Evolutionary conservation across 23 red algal species (phyloP).

Genomic region (Pyropia yezoensis): DNA sequence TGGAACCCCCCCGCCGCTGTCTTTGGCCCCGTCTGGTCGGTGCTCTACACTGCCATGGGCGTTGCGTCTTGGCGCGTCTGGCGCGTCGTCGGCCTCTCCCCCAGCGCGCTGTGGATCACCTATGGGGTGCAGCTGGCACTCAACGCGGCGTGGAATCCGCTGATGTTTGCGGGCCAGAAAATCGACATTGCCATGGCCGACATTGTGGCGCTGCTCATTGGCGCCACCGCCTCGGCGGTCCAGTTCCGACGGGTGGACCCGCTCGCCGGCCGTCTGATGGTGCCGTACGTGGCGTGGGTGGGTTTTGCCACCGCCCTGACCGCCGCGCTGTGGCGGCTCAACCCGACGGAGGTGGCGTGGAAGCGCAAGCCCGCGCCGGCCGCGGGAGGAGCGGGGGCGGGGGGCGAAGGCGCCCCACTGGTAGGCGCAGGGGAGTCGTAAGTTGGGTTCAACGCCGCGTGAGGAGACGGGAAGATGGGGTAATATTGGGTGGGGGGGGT

Average conservation of each 20-base stretch:
- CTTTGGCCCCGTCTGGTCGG: conserved; percentile 2
- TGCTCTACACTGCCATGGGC: conserved; percentile 7
- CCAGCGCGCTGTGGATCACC: not conserved
- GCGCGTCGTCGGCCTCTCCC: not conserved
- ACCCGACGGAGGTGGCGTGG: not conserved
- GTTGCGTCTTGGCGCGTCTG: not conserved
- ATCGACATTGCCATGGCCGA: not conserved
- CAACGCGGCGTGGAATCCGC: conserved; percentile 3
- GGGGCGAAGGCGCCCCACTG: no score
- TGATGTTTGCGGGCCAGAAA: not conserved
- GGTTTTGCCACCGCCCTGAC: not conserved
- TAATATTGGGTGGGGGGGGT: no score
- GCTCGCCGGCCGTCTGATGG: not conserved
- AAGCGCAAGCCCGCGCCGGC: no score
- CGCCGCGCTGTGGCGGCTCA: not conserved
- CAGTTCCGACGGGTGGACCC: not conserved
- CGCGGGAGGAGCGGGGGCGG: no score
- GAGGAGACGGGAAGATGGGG: no score
- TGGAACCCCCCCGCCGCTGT: not conserved
- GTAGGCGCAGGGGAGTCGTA: no score
- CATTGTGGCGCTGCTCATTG: not conserved
- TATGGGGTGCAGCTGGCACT: conserved; percentile 4
- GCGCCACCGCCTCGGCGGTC: not conserved
- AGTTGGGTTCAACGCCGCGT: no score
- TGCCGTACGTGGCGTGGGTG: conserved; percentile 1